Percentiles rank a stretch among this genome's conserved stretches.
Conservation (phyloP, 352 stramenopile species). For the Phytophthora boehmeriae region DNA sequence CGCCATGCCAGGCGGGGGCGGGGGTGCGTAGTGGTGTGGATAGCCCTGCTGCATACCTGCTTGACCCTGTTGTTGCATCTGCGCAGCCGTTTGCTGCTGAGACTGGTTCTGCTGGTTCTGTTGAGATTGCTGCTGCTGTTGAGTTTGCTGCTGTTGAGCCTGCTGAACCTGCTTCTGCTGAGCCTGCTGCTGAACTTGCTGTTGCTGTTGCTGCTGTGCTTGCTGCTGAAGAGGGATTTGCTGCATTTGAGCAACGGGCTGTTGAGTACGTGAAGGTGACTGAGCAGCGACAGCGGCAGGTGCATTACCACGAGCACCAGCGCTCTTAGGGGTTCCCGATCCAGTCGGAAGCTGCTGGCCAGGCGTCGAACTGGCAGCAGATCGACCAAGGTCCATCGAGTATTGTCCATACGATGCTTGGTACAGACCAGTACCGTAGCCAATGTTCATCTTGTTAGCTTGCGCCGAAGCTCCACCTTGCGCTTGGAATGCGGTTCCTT, state of each 20-base stretch:
- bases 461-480: constrained; percentile 44
- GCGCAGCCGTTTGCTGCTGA: constrained; percentile 56
- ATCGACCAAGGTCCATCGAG: constrained; percentile 73
- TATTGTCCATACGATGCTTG: constrained; percentile 84
- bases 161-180: constrained; percentile 51
- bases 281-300: constrained; percentile 39
- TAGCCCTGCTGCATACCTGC: constrained; percentile 72
- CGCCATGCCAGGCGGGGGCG: constrained; percentile 85
- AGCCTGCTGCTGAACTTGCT: constrained; percentile 41
- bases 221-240: constrained; percentile 46
- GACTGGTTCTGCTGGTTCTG: constrained; percentile 37
- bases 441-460: constrained; percentile 68
- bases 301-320: constrained; percentile 27
- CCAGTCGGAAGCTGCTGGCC: constrained; percentile 42
- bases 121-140: constrained; percentile 36
- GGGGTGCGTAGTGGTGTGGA: constrained; percentile 70
- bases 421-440: constrained; percentile 72
- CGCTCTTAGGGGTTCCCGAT: constrained; percentile 67
- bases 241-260: constrained; percentile 44
- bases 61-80: constrained; percentile 62
- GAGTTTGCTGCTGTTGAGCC: constrained; percentile 43
- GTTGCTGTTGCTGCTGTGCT: constrained; percentile 35
- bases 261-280: constrained; percentile 63
- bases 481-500: constrained; percentile 54
- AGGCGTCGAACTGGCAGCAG: constrained; percentile 34